Evolutionary conservation across 768 basidiomycete species (phyloP).

Genomic region (Crepidotus variabilis): DNA sequence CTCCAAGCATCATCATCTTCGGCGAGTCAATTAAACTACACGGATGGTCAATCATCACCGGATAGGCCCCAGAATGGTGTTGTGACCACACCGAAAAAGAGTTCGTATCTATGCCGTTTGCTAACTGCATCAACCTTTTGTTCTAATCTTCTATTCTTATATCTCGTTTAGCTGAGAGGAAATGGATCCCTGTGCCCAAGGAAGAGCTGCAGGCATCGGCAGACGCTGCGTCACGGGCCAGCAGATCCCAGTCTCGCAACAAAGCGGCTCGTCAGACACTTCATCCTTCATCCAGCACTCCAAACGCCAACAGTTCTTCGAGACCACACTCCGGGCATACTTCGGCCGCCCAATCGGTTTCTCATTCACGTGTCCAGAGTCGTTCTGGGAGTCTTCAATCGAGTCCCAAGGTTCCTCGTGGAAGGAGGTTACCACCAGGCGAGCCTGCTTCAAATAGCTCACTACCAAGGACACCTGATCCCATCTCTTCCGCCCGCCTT

Average conservation of each 20-base stretch:
- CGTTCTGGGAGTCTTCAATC: slow-evolving; percentile 25
- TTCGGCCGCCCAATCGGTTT: slow-evolving; percentile 23
- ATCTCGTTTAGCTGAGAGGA: not conserved
- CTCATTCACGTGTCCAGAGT: slow-evolving; percentile 33
- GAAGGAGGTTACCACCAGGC: slow-evolving; percentile 39
- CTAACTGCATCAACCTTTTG: no score
- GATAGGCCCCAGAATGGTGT: not conserved
- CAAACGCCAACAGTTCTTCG: slow-evolving; percentile 8
- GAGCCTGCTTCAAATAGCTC: slow-evolving; percentile 9
- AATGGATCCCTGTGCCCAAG: slow-evolving; percentile 21
- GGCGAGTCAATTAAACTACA: not conserved
- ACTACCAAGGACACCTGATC: not conserved
- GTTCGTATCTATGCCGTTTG: no score
- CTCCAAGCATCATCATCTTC: slow-evolving; percentile 4
- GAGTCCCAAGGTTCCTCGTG: slow-evolving; percentile 23
- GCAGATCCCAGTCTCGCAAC: not conserved
- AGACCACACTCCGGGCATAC: slow-evolving; percentile 24
- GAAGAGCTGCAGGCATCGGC: slow-evolving; percentile 19
- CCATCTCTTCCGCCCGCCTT: not conserved
- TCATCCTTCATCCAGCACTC: not conserved
- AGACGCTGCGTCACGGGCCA: slow-evolving; percentile 5
- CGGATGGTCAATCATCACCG: not conserved
- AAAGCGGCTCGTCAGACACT: not conserved
- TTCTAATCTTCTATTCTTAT: not conserved
- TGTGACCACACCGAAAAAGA: slow-evolving; percentile 8